These are phyloP conservation scores for Uronychia binucleata DNA, from an alignment of 73 alveolate genomes.

Conservation along the genomic window DNA sequence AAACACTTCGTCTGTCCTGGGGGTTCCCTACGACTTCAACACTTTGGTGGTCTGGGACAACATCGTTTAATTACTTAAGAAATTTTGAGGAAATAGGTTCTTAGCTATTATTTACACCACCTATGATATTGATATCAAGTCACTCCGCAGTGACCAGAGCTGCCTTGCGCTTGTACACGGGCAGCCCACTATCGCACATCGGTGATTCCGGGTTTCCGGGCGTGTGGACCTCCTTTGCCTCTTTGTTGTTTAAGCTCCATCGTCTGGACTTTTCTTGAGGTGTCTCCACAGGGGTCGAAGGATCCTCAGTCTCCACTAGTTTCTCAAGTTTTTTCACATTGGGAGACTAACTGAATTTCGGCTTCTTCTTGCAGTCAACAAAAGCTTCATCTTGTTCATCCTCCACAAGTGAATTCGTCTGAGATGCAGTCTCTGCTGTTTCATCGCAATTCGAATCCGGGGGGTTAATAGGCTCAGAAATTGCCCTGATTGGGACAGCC, in stretches of 20 bases:
- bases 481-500: neutral
- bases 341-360: neutral
- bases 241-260: neutral
- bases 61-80: conserved; percentile 17
- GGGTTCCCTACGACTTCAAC: conserved; percentile 60
- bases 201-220: too few species aligned
- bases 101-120: neutral
- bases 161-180: too few species aligned
- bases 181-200: too few species aligned
- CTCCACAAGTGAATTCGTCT: neutral
- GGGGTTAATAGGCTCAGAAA: neutral
- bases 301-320: neutral
- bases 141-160: too few species aligned
- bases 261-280: neutral
- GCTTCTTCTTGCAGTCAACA: neutral
- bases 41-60: conserved; percentile 46
- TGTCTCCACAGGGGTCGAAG: neutral
- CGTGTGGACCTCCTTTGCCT: too few species aligned
- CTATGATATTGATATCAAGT: too few species aligned
- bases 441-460: neutral
- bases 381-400: neutral
- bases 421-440: neutral
- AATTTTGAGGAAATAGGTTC: too few species aligned
- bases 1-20: conserved; percentile 31
- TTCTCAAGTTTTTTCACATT: neutral